Percentiles rank a stretch among this genome's conserved stretches.
phyloP scores from a whole-genome alignment of 306 rosid genomes.

The Rosa chinensis region DNA sequence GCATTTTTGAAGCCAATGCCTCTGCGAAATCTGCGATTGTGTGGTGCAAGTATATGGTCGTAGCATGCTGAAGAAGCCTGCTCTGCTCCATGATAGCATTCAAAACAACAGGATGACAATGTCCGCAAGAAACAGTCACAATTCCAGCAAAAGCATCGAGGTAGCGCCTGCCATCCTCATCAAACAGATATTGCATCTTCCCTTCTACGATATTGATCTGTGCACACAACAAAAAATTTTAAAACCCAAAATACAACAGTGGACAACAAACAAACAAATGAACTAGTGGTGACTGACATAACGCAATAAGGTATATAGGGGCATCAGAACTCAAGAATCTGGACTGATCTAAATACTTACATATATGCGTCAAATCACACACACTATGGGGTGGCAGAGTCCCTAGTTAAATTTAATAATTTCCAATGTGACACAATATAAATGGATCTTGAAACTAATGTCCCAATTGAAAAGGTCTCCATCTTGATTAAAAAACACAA shows the following conservation, averaged over 20 bases:
- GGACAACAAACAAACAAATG: neutral
- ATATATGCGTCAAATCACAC: neutral
- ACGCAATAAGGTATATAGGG: neutral
- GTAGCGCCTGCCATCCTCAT: constrained; percentile 85
- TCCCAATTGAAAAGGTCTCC: neutral
- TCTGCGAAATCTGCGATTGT: constrained; percentile 75
- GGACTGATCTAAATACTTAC: neutral
- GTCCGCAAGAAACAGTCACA: constrained; percentile 98
- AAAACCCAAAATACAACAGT: constrained; percentile 6
- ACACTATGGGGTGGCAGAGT: too few species aligned
- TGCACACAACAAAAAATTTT: constrained; percentile 5
- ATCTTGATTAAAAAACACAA: neutral
- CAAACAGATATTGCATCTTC: constrained; percentile 88
- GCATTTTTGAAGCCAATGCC: constrained; percentile 81
- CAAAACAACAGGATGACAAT: constrained; percentile 81
- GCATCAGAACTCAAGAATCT: neutral
- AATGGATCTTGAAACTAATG: neutral
- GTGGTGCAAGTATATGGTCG: constrained; percentile 78
- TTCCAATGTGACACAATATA: neutral
- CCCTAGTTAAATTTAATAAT: neutral
- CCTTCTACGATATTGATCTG: constrained; percentile 96
- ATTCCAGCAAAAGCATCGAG: constrained; percentile 95
- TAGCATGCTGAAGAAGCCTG: constrained; percentile 83
- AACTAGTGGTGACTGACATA: neutral
- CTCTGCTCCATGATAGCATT: constrained; percentile 71